Percentiles rank a stretch among this genome's conserved stretches.
phyloP scores from a whole-genome alignment of 257 asterid species.

The Gynochthodes officinalis region DNA sequence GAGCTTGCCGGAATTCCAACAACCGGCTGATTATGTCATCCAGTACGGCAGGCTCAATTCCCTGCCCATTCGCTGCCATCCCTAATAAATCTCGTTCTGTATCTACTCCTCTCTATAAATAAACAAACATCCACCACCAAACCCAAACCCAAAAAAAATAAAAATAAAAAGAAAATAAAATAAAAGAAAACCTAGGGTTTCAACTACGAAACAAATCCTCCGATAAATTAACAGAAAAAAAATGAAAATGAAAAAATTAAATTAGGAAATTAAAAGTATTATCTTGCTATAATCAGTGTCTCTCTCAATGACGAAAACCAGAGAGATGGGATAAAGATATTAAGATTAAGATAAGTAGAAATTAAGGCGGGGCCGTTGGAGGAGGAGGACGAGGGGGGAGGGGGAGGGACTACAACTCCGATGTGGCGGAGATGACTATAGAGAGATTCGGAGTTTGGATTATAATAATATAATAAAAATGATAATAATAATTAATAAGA shows the following conservation, averaged over 20 bases:
- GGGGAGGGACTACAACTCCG: slow-evolving; percentile 34
- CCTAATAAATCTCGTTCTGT: not conserved
- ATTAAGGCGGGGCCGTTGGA: not conserved
- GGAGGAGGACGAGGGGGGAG: not conserved
- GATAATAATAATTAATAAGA: not conserved
- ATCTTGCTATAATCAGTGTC: not conserved
- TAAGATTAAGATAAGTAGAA: not conserved
- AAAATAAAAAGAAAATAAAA: no score
- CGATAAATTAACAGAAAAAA: slow-evolving; percentile 6
- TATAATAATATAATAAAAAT: not conserved
- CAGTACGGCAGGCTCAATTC: slow-evolving; percentile 67
- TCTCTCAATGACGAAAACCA: slow-evolving; percentile 15
- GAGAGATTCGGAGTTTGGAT: not conserved
- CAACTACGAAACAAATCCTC: not conserved
- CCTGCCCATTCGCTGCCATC: slow-evolving; percentile 70
- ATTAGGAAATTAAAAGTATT: no score
- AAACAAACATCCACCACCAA: not conserved
- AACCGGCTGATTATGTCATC: slow-evolving; percentile 81
- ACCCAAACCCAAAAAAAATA: no score
- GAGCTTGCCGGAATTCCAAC: slow-evolving; percentile 71
- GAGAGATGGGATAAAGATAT: slow-evolving; percentile 9
- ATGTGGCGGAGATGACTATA: slow-evolving; percentile 36
- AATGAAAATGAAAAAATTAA: not conserved
- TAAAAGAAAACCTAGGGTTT: slow-evolving; percentile 20
- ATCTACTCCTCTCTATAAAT: not conserved